Evolutionary conservation across 1,284 basidiomycete species (phyloP).

Genomic region (Cystobasidium slooffiae): DNA sequence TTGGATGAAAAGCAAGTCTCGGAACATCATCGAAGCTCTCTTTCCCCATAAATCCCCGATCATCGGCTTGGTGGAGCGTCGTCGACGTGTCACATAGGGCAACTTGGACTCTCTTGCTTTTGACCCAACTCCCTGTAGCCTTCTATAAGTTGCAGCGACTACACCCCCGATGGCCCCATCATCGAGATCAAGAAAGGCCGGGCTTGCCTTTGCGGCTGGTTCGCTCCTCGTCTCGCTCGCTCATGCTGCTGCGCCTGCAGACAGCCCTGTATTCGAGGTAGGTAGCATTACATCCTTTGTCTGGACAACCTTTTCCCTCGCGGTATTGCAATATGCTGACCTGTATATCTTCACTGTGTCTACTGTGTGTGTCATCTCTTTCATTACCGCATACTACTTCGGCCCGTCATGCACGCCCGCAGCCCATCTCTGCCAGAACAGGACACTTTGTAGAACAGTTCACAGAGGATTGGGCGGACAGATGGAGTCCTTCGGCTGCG

Average conservation of each 20-base stretch:
- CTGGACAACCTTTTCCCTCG: neutral
- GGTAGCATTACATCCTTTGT: neutral
- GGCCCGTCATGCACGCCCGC: slow-evolving; percentile 28
- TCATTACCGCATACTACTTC: no score
- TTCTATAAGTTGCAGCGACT: no score
- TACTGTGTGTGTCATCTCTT: neutral
- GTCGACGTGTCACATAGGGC: slow-evolving; percentile 9
- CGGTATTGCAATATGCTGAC: neutral
- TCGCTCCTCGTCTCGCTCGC: slow-evolving; percentile 31
- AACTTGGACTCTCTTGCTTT: neutral
- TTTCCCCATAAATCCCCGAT: neutral
- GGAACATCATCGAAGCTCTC: slow-evolving; percentile 1
- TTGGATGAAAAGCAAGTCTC: neutral
- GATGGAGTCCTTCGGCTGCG: slow-evolving; percentile 95
- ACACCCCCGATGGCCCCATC: neutral
- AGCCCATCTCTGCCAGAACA: slow-evolving; percentile 75
- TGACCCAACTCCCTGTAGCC: neutral
- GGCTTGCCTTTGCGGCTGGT: slow-evolving; percentile 20
- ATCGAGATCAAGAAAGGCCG: slow-evolving; percentile 19
- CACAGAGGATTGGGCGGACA: slow-evolving; percentile 82
- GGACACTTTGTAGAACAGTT: slow-evolving; percentile 99
- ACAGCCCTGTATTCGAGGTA: slow-evolving; percentile 30
- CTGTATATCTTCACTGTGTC: neutral
- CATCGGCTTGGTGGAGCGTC: no score
- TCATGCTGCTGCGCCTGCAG: slow-evolving; percentile 21